Evolutionary conservation across 768 basidiomycete genomes (phyloP).

Genomic region (Tricholoma flavovirens): DNA sequence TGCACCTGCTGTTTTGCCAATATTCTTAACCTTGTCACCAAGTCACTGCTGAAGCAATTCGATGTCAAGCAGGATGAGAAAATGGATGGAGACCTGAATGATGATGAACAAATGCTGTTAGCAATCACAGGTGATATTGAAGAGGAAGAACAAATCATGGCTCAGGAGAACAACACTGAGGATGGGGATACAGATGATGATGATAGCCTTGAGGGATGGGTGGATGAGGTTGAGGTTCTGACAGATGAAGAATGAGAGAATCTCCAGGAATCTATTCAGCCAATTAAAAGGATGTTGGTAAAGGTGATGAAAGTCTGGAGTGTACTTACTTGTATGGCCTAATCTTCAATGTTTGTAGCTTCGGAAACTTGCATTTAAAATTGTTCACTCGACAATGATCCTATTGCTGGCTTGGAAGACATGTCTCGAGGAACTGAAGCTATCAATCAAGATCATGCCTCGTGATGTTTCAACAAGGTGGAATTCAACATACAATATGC

Average conservation of each 20-base stretch:
- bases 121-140: neutral
- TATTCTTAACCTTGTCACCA: neutral
- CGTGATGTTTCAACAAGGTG: slow-evolving; percentile 32
- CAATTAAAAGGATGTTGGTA: slow-evolving; percentile 20
- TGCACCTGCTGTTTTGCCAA: neutral
- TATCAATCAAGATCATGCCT: slow-evolving; percentile 24
- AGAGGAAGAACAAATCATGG: neutral
- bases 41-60: slow-evolving; percentile 1
- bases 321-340: neutral
- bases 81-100: slow-evolving; percentile 26
- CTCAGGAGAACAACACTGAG: slow-evolving; percentile 4
- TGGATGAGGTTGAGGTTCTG: slow-evolving; percentile 14
- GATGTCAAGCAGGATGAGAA: slow-evolving; percentile 28
- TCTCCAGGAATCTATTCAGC: slow-evolving; percentile 16
- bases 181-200: slow-evolving; percentile 13
- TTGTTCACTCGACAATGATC: slow-evolving; percentile 21
- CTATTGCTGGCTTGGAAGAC: slow-evolving; percentile 16
- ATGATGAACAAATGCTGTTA: slow-evolving; percentile 1
- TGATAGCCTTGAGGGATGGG: slow-evolving; percentile 17
- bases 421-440: slow-evolving; percentile 6
- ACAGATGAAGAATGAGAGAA: slow-evolving; percentile 7
- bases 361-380: slow-evolving; percentile 13
- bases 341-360: slow-evolving; percentile 12
- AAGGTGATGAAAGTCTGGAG: slow-evolving; percentile 21
- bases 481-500: slow-evolving; percentile 23